Conservation (phyloP, 805 yeast genomes). For the Starmera dryadoides region DNA sequence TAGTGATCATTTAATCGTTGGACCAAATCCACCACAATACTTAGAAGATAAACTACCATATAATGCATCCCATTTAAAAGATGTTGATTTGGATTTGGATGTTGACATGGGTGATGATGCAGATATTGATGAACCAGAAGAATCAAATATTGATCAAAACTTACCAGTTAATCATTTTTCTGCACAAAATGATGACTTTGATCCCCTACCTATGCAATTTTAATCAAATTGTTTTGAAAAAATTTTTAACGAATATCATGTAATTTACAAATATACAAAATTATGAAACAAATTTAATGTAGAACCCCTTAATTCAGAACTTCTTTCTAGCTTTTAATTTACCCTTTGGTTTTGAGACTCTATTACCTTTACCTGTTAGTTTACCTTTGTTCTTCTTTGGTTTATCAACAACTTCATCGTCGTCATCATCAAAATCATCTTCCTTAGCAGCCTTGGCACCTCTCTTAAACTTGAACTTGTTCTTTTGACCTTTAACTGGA, state of each 20-base stretch:
- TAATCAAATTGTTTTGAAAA: too few relatives aligned
- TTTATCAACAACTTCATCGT: slow-evolving; percentile 26
- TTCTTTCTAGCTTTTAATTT: slow-evolving; percentile 21
- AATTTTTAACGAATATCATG: too few relatives aligned
- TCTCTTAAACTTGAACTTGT: slow-evolving; percentile 81
- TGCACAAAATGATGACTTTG: too few relatives aligned
- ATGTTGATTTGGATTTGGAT: background rate
- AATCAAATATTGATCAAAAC: too few relatives aligned
- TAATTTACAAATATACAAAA: background rate
- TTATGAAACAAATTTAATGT: too few relatives aligned
- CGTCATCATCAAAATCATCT: slow-evolving; percentile 47
- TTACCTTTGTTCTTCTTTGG: slow-evolving; percentile 7
- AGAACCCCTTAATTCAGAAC: slow-evolving; percentile 2
- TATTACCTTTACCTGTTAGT: slow-evolving; percentile 20
- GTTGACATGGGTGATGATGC: background rate
- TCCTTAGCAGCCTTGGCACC: slow-evolving; percentile 44
- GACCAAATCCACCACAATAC: slow-evolving; percentile 11
- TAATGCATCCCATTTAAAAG: background rate
- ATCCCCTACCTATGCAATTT: too few relatives aligned
- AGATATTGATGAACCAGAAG: too few relatives aligned
- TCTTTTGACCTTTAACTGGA: slow-evolving; percentile 90
- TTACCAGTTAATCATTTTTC: too few relatives aligned
- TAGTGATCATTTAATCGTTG: slow-evolving; percentile 12
- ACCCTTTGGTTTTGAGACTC: slow-evolving; percentile 16
- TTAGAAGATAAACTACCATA: slow-evolving; percentile 12